A percentile compares a stretch with the other conserved stretches of the same genome.
phyloP scores from a whole-genome alignment of 2,329 filamentous ascomycete species.

The Fonsecaea erecta region DNA sequence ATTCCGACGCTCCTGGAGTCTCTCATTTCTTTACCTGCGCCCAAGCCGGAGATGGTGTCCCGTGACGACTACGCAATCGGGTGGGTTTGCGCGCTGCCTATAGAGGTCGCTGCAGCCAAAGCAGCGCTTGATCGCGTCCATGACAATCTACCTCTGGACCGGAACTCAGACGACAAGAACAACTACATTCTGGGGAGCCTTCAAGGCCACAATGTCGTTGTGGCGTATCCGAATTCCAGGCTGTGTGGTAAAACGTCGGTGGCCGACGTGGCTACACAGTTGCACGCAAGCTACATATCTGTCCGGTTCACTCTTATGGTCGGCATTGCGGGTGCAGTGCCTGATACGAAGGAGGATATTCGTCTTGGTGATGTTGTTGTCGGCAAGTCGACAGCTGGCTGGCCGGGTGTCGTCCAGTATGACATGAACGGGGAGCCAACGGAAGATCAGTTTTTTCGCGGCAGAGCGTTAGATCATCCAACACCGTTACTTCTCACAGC shows the following conservation, averaged over 20 bases:
- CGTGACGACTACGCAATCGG: constrained; percentile 38
- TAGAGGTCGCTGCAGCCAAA: constrained; percentile 40
- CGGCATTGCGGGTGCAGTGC: constrained; percentile 36
- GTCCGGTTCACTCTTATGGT: constrained; percentile 33
- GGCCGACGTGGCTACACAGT: constrained; percentile 32
- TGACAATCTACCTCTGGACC: constrained; percentile 14
- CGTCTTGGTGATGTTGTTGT: constrained; percentile 26
- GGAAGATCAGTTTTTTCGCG: background rate
- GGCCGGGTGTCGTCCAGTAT: constrained; percentile 30
- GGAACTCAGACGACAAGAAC: constrained; percentile 16
- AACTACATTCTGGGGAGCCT: constrained; percentile 34
- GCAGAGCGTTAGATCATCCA: constrained; percentile 28
- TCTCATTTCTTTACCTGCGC: background rate
- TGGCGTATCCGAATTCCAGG: constrained; percentile 32
- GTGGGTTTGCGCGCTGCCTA: constrained; percentile 39
- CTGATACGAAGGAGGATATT: constrained; percentile 27
- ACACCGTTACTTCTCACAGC: constrained; percentile 33
- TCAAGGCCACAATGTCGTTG: constrained; percentile 34
- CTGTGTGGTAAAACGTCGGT: constrained; percentile 31
- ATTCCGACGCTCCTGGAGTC: background rate
- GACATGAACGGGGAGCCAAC: constrained; percentile 29
- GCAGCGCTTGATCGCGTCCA: constrained; percentile 37
- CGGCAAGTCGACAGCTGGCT: background rate
- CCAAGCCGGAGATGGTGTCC: constrained; percentile 6
- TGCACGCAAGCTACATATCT: constrained; percentile 28